A percentile compares a stretch with the other conserved stretches of the same genome.
These are phyloP conservation scores for Prunus kanzakura DNA, from an alignment of 306 rosid species.

Conservation along the genomic window DNA sequence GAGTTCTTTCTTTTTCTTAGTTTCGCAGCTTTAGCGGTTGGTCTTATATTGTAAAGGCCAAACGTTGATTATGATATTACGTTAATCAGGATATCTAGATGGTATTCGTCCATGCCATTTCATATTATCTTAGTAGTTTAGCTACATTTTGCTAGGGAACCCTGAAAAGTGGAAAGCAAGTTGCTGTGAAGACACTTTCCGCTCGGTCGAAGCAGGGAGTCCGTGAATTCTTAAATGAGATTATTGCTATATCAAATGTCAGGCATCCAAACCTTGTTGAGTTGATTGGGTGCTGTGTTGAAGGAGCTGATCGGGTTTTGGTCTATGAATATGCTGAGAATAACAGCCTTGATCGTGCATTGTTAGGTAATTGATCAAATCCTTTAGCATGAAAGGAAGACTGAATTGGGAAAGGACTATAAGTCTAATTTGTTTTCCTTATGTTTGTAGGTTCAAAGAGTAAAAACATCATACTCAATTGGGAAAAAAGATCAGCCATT, in stretches of 20 bases:
- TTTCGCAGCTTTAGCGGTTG: neutral
- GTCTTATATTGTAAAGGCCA: neutral
- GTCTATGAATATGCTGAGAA: slow-evolving; percentile 84
- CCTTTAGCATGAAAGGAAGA: slow-evolving; percentile 16
- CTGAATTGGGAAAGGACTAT: neutral
- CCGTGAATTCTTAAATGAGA: slow-evolving; percentile 76
- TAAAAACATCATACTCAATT: slow-evolving; percentile 46
- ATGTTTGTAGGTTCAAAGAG: slow-evolving; percentile 44
- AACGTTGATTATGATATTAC: neutral
- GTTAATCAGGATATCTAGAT: neutral
- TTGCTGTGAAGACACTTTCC: slow-evolving; percentile 94
- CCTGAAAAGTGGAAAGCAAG: slow-evolving; percentile 48
- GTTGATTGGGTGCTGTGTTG: slow-evolving; percentile 78
- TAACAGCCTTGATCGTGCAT: slow-evolving; percentile 66
- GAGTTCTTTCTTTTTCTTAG: neutral
- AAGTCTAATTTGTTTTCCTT: slow-evolving; percentile 13
- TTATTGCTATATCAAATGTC: slow-evolving; percentile 69
- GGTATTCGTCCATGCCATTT: neutral
- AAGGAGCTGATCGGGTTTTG: slow-evolving; percentile 66
- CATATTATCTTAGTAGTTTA: neutral
- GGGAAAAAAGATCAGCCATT: slow-evolving; percentile 78
- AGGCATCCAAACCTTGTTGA: slow-evolving; percentile 87
- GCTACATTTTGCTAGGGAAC: slow-evolving; percentile 61
- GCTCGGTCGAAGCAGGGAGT: slow-evolving; percentile 87
- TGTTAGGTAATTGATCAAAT: slow-evolving; percentile 53